A percentile compares a stretch with the other conserved stretches of the same genome.
These are phyloP conservation scores for Penicillium ochrochloron DNA, from an alignment of 495 filamentous ascomycete species.

Conservation along the genomic window DNA sequence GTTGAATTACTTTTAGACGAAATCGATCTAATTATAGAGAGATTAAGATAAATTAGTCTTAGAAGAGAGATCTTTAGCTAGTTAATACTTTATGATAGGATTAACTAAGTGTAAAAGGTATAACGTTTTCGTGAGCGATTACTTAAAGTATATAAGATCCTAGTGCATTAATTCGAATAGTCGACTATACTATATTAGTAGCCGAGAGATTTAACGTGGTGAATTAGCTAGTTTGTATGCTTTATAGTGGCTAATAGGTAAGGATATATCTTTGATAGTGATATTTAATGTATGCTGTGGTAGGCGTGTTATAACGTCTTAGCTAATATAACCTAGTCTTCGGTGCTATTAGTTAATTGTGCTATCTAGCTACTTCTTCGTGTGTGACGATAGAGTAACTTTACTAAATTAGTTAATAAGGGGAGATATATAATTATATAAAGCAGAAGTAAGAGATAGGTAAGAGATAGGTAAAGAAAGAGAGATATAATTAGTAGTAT, in stretches of 20 bases:
- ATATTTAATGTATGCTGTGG: not conserved
- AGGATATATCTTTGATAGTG: not conserved
- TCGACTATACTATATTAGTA: not conserved
- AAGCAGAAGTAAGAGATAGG: not conserved
- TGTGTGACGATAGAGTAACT: not conserved
- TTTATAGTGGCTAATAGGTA: not conserved
- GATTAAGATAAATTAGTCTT: too few species aligned
- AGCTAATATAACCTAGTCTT: not conserved
- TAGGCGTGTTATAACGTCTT: not conserved
- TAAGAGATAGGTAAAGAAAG: not conserved
- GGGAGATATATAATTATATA: not conserved
- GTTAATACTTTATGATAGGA: too few species aligned
- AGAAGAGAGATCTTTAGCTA: too few species aligned
- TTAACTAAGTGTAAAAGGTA: too few species aligned
- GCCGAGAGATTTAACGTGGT: not conserved
- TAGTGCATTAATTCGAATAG: not conserved
- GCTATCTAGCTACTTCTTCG: not conserved
- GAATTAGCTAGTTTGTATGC: not conserved
- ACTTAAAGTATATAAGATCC: not conserved
- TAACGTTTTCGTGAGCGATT: not conserved
- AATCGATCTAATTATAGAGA: not conserved
- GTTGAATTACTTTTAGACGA: not conserved
- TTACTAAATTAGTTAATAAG: not conserved
- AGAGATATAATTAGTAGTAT: not conserved
- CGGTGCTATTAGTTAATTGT: not conserved